phyloP scores from a whole-genome alignment of 228 moss, liverwort and hornwort genomes.

The Sphagnum fallax region DNA sequence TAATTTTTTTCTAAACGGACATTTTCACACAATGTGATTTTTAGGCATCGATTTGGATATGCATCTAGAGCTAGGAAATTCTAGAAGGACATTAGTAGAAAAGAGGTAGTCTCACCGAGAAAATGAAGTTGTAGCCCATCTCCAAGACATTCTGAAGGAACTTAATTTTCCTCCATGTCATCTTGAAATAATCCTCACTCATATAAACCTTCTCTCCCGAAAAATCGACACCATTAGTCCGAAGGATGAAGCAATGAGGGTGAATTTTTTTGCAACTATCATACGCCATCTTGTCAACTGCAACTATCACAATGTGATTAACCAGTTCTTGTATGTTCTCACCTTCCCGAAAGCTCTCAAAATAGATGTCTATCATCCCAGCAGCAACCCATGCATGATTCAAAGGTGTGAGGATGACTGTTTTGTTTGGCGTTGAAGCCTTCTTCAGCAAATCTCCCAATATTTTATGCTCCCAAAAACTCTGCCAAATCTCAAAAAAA shows the following conservation, averaged over 20 bases:
- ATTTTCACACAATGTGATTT: background rate
- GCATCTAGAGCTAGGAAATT: background rate
- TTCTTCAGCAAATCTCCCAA: slow-evolving; percentile 16
- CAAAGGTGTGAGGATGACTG: slow-evolving; percentile 77
- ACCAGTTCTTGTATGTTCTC: slow-evolving; percentile 45
- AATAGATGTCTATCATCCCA: slow-evolving; percentile 19
- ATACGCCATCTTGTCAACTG: slow-evolving; percentile 54
- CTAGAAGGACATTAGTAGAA: background rate
- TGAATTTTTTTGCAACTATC: slow-evolving; percentile 60
- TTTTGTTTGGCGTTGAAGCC: slow-evolving; percentile 54
- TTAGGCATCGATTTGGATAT: too few relatives aligned
- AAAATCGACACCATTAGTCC: slow-evolving; percentile 82
- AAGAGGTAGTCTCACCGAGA: slow-evolving; percentile 33
- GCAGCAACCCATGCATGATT: slow-evolving; percentile 53
- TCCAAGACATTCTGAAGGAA: slow-evolving; percentile 63
- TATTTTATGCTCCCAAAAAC: slow-evolving; percentile 20
- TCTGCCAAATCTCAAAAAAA: too few relatives aligned
- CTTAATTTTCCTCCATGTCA: slow-evolving; percentile 89
- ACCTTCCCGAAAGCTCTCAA: slow-evolving; percentile 62
- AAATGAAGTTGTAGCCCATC: slow-evolving; percentile 73
- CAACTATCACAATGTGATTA: slow-evolving; percentile 58
- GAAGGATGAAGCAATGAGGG: slow-evolving; percentile 63
- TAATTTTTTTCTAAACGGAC: background rate
- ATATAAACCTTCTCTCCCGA: slow-evolving; percentile 68
- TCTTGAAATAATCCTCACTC: slow-evolving; percentile 74